Percentiles rank a stretch among this genome's conserved stretches.
phyloP scores from a whole-genome alignment of 2,329 filamentous ascomycete genomes.

The Chrysoporthe cubensis region DNA sequence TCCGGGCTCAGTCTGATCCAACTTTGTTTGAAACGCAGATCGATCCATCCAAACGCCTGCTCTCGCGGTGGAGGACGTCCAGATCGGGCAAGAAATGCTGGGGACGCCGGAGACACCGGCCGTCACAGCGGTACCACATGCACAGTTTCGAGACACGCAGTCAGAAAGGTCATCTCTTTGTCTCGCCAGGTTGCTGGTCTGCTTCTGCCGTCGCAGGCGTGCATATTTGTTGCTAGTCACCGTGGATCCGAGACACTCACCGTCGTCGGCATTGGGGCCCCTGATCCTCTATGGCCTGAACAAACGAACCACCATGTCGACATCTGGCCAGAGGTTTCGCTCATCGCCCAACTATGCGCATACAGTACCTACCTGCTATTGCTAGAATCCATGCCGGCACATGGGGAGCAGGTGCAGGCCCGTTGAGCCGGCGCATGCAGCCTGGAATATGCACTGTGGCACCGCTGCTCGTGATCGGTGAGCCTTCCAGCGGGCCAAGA shows the following conservation, averaged over 20 bases:
- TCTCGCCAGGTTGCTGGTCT: neutral
- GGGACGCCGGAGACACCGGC: neutral
- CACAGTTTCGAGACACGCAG: slow-evolving; percentile 20
- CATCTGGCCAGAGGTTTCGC: no score
- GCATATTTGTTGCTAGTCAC: neutral
- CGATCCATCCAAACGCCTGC: neutral
- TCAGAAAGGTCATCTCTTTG: neutral
- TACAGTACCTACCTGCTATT: neutral
- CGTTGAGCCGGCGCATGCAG: neutral
- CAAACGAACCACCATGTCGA: no score
- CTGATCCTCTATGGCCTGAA: neutral
- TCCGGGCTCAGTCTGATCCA: neutral
- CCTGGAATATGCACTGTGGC: neutral
- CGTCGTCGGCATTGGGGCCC: no score
- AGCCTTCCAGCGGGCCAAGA: neutral
- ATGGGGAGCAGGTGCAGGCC: neutral
- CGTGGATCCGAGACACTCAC: no score
- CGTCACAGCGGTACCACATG: slow-evolving; percentile 9
- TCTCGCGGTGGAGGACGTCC: neutral
- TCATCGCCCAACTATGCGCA: neutral
- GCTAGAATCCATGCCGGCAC: neutral
- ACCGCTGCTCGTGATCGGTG: neutral
- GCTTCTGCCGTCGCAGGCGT: no score
- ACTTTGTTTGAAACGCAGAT: slow-evolving; percentile 17
- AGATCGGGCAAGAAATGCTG: neutral